Conservation (phyloP, 495 filamentous ascomycete species). For the Penicillium psychrofluorescens region DNA sequence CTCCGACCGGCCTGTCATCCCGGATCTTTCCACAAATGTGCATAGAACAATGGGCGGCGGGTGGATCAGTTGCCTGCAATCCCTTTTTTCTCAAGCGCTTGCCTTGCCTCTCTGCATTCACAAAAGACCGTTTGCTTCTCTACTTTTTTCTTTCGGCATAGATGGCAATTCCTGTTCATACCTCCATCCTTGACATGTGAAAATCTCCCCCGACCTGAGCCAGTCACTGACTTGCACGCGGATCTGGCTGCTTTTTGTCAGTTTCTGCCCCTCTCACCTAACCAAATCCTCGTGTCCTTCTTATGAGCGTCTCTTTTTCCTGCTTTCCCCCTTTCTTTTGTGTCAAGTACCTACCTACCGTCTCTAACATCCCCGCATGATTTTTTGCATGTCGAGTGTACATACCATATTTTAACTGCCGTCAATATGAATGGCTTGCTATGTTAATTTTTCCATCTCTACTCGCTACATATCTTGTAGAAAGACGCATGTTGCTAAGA, state of each 20-base stretch:
- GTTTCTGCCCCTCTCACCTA: background rate
- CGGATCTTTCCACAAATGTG: too few relatives aligned
- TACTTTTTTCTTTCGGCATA: slow-evolving; percentile 9
- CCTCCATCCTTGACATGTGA: slow-evolving; percentile 12
- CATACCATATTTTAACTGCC: too few relatives aligned
- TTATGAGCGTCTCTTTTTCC: slow-evolving; percentile 2
- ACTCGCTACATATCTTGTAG: too few relatives aligned
- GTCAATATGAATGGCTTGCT: too few relatives aligned
- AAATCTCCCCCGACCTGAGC: background rate
- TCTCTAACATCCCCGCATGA: slow-evolving; percentile 4
- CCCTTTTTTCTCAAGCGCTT: slow-evolving; percentile 7
- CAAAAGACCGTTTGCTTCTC: slow-evolving; percentile 4
- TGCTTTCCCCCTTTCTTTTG: background rate
- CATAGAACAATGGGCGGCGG: too few relatives aligned
- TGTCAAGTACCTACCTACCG: too few relatives aligned
- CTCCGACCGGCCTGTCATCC: background rate
- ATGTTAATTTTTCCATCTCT: too few relatives aligned
- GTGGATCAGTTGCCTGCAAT: background rate
- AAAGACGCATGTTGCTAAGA: too few relatives aligned
- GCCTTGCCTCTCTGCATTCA: slow-evolving; percentile 8
- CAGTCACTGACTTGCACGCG: slow-evolving; percentile 11
- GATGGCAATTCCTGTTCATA: slow-evolving; percentile 7
- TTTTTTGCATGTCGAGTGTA: slow-evolving; percentile 2
- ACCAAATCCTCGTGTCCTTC: background rate
- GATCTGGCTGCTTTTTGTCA: background rate